Evolutionary conservation across 768 basidiomycete genomes (phyloP).

Genomic region (Trametopsis cervina): DNA sequence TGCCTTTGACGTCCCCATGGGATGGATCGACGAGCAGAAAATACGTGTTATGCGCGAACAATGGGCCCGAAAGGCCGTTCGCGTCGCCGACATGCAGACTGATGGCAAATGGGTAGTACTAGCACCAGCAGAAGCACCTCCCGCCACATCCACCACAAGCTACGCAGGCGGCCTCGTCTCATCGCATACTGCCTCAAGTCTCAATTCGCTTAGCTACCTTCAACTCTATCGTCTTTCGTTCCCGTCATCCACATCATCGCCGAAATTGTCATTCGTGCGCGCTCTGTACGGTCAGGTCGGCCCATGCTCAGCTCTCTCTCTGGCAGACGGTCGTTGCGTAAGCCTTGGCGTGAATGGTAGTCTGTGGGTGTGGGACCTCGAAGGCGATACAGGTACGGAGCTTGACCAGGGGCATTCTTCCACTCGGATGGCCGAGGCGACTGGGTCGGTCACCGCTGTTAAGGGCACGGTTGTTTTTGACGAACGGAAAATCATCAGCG

Average conservation of each 20-base stretch:
- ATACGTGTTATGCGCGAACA: constrained; percentile 62
- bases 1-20: constrained; percentile 63
- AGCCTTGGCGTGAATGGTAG: constrained; percentile 64
- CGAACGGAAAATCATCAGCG: constrained; percentile 62
- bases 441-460: constrained; percentile 26
- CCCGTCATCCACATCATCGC: constrained; percentile 46
- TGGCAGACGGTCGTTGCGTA: constrained; percentile 81
- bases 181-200: constrained; percentile 20
- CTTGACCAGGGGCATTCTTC: constrained; percentile 9
- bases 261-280: constrained; percentile 67
- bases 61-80: constrained; percentile 67
- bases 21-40: constrained; percentile 65
- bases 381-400: constrained; percentile 38
- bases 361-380: constrained; percentile 86
- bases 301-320: constrained; percentile 56
- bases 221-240: constrained; percentile 72
- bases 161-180: constrained; percentile 22
- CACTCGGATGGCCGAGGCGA: constrained; percentile 28
- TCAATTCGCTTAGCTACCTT: constrained; percentile 45
- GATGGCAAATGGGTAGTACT: constrained; percentile 85
- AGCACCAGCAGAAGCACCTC: constrained; percentile 40
- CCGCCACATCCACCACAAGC: constrained; percentile 13
- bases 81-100: constrained; percentile 69
- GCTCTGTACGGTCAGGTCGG: constrained; percentile 64
- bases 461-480: constrained; percentile 58